Conservation (phyloP, 164 flowering plant species). For the Nymphaea thermarum region DNA sequence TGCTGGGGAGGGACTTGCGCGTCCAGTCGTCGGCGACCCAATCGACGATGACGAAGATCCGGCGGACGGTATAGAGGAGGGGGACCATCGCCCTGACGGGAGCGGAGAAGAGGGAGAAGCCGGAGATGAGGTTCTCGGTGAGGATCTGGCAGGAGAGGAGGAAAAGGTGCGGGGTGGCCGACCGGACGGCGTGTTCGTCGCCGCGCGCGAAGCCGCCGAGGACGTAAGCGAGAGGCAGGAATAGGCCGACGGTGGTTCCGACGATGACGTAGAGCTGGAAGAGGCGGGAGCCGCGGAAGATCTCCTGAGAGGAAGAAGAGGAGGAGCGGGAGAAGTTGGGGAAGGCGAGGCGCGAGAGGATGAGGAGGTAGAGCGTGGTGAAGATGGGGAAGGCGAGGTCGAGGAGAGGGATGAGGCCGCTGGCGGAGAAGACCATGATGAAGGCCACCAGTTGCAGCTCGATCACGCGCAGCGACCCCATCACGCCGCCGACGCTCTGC, state of each 20-base stretch:
- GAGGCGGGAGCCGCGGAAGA: slow-evolving; percentile 39
- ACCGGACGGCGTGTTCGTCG: slow-evolving; percentile 68
- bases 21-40: slow-evolving; percentile 78
- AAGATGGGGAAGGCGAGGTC: slow-evolving; percentile 75
- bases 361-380: slow-evolving; percentile 41
- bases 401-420: slow-evolving; percentile 82
- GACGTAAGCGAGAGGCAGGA: slow-evolving; percentile 86
- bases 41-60: slow-evolving; percentile 65
- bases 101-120: slow-evolving; percentile 72
- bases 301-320: slow-evolving; percentile 17
- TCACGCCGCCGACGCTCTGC: slow-evolving; percentile 28
- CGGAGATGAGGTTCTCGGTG: slow-evolving; percentile 75
- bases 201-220: slow-evolving; percentile 93
- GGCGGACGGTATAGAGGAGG: slow-evolving; percentile 60
- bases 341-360: slow-evolving; percentile 60
- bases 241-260: slow-evolving; percentile 76
- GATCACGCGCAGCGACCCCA: slow-evolving; percentile 83
- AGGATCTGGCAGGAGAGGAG: slow-evolving; percentile 80
- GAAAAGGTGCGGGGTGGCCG: slow-evolving; percentile 82
- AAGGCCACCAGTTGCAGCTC: slow-evolving; percentile 93
- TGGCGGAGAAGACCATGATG: slow-evolving; percentile 88
- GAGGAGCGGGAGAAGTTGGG: slow-evolving; percentile 26
- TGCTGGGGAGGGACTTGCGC: slow-evolving; percentile 51
- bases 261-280: slow-evolving; percentile 51
- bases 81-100: slow-evolving; percentile 90